Conservation (phyloP, 2,329 filamentous ascomycete genomes). For the Paecilomyces sp. region DNA sequence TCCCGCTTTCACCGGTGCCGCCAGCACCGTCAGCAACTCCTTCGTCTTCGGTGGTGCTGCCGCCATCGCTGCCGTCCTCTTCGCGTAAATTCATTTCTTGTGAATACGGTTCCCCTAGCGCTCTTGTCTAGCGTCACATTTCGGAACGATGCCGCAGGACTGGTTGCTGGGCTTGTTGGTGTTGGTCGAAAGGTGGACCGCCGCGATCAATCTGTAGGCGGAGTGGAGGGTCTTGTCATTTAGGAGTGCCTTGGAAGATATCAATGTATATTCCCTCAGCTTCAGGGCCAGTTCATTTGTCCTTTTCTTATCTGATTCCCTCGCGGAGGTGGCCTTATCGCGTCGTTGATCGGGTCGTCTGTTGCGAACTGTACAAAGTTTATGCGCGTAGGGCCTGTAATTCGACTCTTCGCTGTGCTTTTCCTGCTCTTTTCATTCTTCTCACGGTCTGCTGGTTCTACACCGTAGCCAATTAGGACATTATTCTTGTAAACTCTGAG, state of each 20-base stretch:
- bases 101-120: slow-evolving; percentile 19
- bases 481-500: background rate
- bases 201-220: background rate
- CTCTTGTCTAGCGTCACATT: background rate
- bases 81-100: slow-evolving; percentile 24
- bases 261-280: background rate
- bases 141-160: background rate
- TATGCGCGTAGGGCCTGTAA: background rate
- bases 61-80: slow-evolving; percentile 23
- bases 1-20: slow-evolving; percentile 22
- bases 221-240: background rate
- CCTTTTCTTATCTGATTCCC: background rate
- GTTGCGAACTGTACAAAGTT: background rate
- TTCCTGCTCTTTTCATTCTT: background rate
- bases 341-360: background rate
- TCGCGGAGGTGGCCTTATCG: background rate
- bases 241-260: background rate
- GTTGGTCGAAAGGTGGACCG: background rate
- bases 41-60: slow-evolving; percentile 24
- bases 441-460: background rate
- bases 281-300: background rate
- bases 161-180: background rate
- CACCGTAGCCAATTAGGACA: background rate
- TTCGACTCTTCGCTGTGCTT: background rate
- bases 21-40: slow-evolving; percentile 19